Evolutionary conservation across 441 rosid species (phyloP).

Genomic region (Erysimum cheiri): DNA sequence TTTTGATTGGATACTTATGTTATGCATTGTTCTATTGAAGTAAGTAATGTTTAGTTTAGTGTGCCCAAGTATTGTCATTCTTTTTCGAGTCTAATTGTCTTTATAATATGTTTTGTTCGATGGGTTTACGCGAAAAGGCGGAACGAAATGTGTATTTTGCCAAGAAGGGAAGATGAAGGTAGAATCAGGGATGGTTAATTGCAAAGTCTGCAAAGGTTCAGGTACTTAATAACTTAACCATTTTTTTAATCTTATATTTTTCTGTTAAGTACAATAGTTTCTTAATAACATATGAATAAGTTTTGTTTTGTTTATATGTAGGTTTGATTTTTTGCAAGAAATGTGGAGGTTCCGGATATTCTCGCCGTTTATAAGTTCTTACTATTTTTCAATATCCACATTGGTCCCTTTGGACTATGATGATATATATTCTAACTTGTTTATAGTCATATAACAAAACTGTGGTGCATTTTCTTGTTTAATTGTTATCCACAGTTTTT

Average conservation of each 20-base stretch:
- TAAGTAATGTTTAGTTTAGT: neutral
- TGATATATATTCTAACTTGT: slow-evolving; percentile 24
- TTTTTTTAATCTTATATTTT: neutral
- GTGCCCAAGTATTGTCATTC: too few species aligned
- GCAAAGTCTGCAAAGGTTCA: slow-evolving; percentile 90
- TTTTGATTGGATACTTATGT: neutral
- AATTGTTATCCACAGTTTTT: neutral
- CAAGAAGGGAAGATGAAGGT: slow-evolving; percentile 81
- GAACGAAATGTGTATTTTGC: slow-evolving; percentile 91
- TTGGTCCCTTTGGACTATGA: neutral
- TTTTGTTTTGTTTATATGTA: neutral
- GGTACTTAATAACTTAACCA: slow-evolving; percentile 48
- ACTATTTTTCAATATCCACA: neutral
- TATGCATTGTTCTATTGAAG: neutral
- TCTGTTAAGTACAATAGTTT: neutral
- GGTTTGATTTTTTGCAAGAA: slow-evolving; percentile 48
- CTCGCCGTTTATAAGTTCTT: slow-evolving; percentile 35
- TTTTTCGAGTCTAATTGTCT: neutral
- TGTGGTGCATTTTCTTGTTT: slow-evolving; percentile 3
- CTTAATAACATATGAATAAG: neutral
- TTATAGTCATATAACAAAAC: slow-evolving; percentile 9
- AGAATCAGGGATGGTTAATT: slow-evolving; percentile 69
- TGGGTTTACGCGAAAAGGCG: slow-evolving; percentile 53
- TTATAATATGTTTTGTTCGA: neutral
- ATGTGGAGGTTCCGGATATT: slow-evolving; percentile 47